Base-by-base conservation (phyloP, 2,329 filamentous ascomycete species). In the Botrytis porri region DNA sequence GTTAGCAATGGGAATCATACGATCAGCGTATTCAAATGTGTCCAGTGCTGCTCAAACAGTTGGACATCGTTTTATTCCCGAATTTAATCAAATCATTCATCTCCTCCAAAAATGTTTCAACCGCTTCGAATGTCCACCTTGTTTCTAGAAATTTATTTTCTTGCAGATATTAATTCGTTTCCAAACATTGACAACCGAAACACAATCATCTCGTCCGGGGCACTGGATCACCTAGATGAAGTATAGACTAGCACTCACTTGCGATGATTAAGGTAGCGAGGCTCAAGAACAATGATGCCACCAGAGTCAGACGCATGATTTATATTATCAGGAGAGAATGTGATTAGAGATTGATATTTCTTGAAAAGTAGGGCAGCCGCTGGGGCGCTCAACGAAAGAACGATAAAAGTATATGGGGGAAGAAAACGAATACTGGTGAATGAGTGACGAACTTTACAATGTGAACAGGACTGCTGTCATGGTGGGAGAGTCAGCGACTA, bases 351-450 rank as follows among this genome's bases (percentile, higher is more conserved):
- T 48, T 41, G 72, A 62, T 70, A 72, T 75, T 69, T 73, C 70
- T 74, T 75, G 76, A 76, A 75, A 67, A 74, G 41, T 73, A 75
- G 75, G 77, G 78, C 78, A 75, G 77, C 78, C 78, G 73, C 78
- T 79, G 66, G 79, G 78, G 78, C 78, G 79, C 79, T 77, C 77
- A 69, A 75, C 70, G 76, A 77, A 78, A 71, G 75, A 80, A 79
- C 76, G 75, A 75, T 61, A 48, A 73, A 74, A 51, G 70, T 37
- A 69, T 71, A 71, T 69, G 70, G 69, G 70, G 69, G 72, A 74
- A 74, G 73, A 76, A 75, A 74, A 71, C 74, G 75, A 72, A n/a
- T 18, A 25, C 45, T n/a, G 22, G 18, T 39, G 57, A 72, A 35
- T 32, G 51, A 48, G 48, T 32, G 45, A 64, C 5, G 16, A 25